Evolutionary conservation across 2,329 filamentous ascomycete species (phyloP).

Genomic region (Xylariales sp.): DNA sequence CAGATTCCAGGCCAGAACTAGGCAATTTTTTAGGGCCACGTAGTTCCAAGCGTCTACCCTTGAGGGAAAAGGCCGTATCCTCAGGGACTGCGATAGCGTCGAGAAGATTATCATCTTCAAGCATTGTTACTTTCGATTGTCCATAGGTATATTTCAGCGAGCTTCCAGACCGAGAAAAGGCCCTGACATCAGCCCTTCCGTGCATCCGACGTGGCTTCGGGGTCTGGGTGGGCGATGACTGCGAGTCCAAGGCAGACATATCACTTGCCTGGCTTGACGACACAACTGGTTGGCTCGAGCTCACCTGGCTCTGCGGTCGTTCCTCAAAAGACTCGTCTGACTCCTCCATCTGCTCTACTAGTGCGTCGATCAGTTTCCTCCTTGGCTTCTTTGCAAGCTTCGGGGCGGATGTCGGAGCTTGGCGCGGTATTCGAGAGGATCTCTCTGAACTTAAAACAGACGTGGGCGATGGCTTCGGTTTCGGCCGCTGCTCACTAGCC

Average conservation of each 20-base stretch:
- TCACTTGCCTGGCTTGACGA: slow-evolving; percentile 18
- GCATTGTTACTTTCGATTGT: slow-evolving; percentile 23
- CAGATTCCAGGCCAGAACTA: slow-evolving; percentile 18
- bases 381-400: slow-evolving; percentile 18
- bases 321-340: slow-evolving; percentile 14
- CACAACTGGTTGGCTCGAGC: slow-evolving; percentile 14
- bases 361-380: slow-evolving; percentile 25
- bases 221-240: slow-evolving; percentile 20
- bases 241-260: slow-evolving; percentile 16
- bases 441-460: neutral
- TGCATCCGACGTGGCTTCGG: slow-evolving; percentile 13
- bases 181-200: slow-evolving; percentile 14
- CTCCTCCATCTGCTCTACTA: slow-evolving; percentile 24
- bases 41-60: slow-evolving; percentile 27
- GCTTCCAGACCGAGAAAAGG: slow-evolving; percentile 25
- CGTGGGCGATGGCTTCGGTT: slow-evolving; percentile 9
- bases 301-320: slow-evolving; percentile 12
- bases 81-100: slow-evolving; percentile 23
- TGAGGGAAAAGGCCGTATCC: slow-evolving; percentile 17
- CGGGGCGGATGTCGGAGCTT: neutral
- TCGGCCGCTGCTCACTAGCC: slow-evolving; percentile 14
- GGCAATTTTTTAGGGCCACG: slow-evolving; percentile 19
- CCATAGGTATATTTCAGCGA: slow-evolving; percentile 28
- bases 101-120: slow-evolving; percentile 27
- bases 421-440: neutral